Base-by-base conservation (phyloP, 495 filamentous ascomycete genomes). In the Oleoguttula mirabilis region DNA sequence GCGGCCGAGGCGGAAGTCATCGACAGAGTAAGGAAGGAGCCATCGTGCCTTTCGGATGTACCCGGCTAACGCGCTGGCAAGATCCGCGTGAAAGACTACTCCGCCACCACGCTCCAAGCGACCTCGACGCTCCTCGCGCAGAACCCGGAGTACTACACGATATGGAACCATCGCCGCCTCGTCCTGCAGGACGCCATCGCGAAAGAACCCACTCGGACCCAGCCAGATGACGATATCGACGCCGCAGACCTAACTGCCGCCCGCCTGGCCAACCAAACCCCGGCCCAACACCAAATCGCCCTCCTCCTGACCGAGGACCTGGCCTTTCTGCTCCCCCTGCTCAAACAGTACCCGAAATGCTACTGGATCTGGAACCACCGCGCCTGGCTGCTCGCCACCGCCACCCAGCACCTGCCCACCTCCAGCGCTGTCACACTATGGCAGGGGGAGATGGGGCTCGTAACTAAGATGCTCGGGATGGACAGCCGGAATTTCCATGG, bases 301-400 rank as follows among this genome's bases (percentile, higher is more conserved):
- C 49, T 61, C 64, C 48, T 68, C 27, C 56, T 84, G 28, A 57
- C 64, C 17, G 58, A 63, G 21, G 90, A 98, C 52, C 68, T 96
- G 20, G 58, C 62, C 19, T 90, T 94, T 57, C 73, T 87, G 27
- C 69, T 95, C 27, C 84, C 84, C 2, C 70, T 99, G 10, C 76
- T 96, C 27, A 68, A 76, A 24, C 74, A 84, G 48, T 85, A 74
- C 52, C 92, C 90, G 19, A 99, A 99, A 65, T 96, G 90, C 67
- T 99, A 99, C 67, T 95, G 90, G 87, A 84, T 99, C 32, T 99
- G 90, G 90, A 93, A 92, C 59, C 84, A 95, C 63, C 79, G 90
- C n/a, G 62, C 77, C 10, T 96, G 92, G 90, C 65, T 87, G 1
- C 66, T 99, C 14, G 64, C 79, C 34, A 74, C 84, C 58, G 76